Conservation (phyloP, 1,284 basidiomycete genomes). For the Marasmius fiardii region DNA sequence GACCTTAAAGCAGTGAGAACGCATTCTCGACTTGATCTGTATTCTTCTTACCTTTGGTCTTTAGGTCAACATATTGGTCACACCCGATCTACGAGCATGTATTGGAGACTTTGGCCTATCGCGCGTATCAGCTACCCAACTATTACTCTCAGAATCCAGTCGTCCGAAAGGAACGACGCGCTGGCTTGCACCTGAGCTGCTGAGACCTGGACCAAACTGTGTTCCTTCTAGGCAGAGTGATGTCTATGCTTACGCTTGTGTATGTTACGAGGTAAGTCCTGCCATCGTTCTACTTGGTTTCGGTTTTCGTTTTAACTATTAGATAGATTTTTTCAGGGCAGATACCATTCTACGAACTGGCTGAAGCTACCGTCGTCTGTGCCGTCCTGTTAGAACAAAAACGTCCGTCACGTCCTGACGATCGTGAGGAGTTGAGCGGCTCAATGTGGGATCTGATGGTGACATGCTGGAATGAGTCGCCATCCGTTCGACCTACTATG, state of each 20-base stretch:
- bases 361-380: not conserved
- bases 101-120: no score
- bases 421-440: not conserved
- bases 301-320: not conserved
- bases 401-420: not conserved
- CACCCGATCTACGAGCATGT: no score
- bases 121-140: no score
- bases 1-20: not conserved
- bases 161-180: not conserved
- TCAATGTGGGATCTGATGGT: not conserved
- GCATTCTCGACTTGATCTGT: not conserved
- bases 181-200: slow-evolving; percentile 1
- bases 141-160: no score
- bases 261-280: not conserved
- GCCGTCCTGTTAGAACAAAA: not conserved
- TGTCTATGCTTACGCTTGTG: no score
- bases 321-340: not conserved
- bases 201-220: not conserved
- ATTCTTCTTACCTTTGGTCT: not conserved
- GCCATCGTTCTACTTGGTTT: not conserved
- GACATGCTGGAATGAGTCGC: not conserved
- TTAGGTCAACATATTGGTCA: slow-evolving; percentile 2
- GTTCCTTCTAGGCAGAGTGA: not conserved
- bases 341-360: not conserved
- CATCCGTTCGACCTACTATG: not conserved